A percentile compares a stretch with the other conserved stretches of the same genome.
Conservation (phyloP, 805 yeast genomes). For the Huiozyma sinensis region DNA sequence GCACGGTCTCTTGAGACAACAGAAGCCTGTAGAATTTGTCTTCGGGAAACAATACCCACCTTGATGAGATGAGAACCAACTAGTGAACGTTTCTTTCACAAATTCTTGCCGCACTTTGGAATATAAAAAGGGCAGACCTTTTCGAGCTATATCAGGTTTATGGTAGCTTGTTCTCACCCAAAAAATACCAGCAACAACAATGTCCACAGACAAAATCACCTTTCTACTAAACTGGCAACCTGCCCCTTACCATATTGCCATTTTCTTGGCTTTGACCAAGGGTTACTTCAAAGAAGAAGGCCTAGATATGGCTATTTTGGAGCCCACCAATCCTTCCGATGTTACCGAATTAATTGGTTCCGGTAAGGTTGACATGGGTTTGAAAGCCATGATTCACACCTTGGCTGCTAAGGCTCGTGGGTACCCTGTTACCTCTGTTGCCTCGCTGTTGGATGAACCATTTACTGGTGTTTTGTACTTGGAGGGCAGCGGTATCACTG, state of each 20-base stretch:
- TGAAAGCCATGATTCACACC: slow-evolving; percentile 52
- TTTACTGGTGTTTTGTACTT: slow-evolving; percentile 46
- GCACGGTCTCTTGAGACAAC: too few species aligned
- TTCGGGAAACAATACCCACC: too few species aligned
- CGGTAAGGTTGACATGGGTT: slow-evolving; percentile 48
- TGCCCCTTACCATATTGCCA: slow-evolving; percentile 46
- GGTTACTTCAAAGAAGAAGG: slow-evolving; percentile 43
- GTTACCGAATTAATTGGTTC: slow-evolving; percentile 48
- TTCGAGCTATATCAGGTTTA: too few species aligned
- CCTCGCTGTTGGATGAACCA: slow-evolving; percentile 45
- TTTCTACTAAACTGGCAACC: slow-evolving; percentile 46
- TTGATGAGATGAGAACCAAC: too few species aligned
- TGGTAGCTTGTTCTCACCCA: too few species aligned
- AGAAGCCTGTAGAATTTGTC: too few species aligned
- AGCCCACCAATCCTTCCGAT: slow-evolving; percentile 48
- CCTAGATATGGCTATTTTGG: slow-evolving; percentile 40
- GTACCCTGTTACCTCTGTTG: slow-evolving; percentile 45
- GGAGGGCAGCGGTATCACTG: slow-evolving; percentile 40
- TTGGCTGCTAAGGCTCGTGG: slow-evolving; percentile 51
- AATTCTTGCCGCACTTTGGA: too few species aligned
- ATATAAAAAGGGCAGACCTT: too few species aligned
- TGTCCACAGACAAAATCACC: slow-evolving; percentile 35
- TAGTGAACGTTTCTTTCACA: too few species aligned
- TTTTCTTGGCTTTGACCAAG: slow-evolving; percentile 38
- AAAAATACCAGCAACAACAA: too few species aligned